Evolutionary conservation across 169 alveolate species (phyloP).

Genomic region (Pseudocohnilembus persalinus): DNA sequence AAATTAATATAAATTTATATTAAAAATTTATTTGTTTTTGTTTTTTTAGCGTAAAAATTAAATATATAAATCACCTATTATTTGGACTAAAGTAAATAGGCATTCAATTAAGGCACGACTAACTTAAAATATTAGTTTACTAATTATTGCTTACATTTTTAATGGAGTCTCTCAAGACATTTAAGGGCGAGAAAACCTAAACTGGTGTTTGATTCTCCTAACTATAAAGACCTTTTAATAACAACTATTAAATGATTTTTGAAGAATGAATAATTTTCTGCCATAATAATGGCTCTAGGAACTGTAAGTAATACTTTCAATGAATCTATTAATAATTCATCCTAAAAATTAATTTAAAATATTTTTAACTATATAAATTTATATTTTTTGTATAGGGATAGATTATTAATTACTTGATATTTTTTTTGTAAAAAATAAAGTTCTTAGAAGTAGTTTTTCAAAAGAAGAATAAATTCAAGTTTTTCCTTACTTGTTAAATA

Average conservation of each 20-base stretch:
- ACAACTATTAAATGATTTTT: constrained; percentile 43
- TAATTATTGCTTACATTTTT: constrained; percentile 31
- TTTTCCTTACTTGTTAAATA: constrained; percentile 31
- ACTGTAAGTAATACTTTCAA: constrained; percentile 54
- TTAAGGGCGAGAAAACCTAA: constrained; percentile 54
- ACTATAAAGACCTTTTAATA: constrained; percentile 52
- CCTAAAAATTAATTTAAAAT: constrained; percentile 51
- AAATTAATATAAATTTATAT: constrained; percentile 43
- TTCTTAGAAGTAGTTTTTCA: constrained; percentile 45
- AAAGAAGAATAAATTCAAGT: constrained; percentile 35
- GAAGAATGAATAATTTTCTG: constrained; percentile 44
- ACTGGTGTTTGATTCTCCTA: constrained; percentile 53
- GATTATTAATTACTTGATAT: constrained; percentile 41
- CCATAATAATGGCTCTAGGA: constrained; percentile 45
- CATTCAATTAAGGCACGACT: constrained; percentile 53
- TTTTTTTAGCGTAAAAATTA: not conserved
- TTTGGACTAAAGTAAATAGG: constrained; percentile 23
- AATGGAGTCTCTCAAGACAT: constrained; percentile 16
- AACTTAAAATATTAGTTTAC: constrained; percentile 33
- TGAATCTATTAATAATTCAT: constrained; percentile 55
- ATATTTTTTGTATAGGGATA: constrained; percentile 23
- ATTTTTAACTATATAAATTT: constrained; percentile 29
- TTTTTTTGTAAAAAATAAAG: constrained; percentile 31
- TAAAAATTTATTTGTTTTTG: constrained; percentile 47
- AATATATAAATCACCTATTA: too few relatives aligned